phyloP scores from a whole-genome alignment of 2,329 filamentous ascomycete species.

The Colletotrichum viniferum region DNA sequence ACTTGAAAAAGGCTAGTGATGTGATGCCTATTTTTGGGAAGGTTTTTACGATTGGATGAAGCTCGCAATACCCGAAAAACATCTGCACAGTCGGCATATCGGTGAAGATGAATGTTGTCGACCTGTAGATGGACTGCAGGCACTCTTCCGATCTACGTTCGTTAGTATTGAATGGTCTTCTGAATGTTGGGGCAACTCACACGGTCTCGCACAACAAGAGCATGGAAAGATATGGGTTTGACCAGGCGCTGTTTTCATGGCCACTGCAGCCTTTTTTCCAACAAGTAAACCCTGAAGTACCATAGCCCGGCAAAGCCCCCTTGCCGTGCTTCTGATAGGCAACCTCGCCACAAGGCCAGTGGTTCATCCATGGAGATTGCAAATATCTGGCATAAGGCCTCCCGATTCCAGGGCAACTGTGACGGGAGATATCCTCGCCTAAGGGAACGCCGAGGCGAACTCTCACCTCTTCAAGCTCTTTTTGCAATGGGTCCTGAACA shows the following conservation, averaged over 20 bases:
- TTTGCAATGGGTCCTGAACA: neutral
- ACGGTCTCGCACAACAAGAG: slow-evolving; percentile 1
- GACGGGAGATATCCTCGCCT: neutral
- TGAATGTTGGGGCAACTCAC: neutral
- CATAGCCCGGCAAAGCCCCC: too few species aligned
- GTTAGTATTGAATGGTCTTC: neutral
- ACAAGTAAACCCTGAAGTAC: neutral
- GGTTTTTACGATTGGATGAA: neutral
- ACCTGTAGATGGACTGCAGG: neutral
- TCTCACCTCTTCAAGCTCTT: neutral
- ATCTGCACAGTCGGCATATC: neutral
- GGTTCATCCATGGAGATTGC: slow-evolving; percentile 5
- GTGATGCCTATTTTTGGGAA: neutral
- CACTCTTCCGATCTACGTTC: neutral
- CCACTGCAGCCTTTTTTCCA: neutral
- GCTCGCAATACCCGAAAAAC: neutral
- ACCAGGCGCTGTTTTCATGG: too few species aligned
- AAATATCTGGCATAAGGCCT: neutral
- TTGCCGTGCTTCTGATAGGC: neutral
- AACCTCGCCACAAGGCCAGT: neutral
- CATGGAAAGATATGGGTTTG: neutral
- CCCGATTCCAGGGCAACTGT: too few species aligned
- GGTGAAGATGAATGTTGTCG: neutral
- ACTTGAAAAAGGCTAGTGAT: neutral
- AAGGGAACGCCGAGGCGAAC: neutral